These are phyloP conservation scores for Daldinia loculata DNA, from an alignment of 495 filamentous ascomycete species.

Conservation along the genomic window DNA sequence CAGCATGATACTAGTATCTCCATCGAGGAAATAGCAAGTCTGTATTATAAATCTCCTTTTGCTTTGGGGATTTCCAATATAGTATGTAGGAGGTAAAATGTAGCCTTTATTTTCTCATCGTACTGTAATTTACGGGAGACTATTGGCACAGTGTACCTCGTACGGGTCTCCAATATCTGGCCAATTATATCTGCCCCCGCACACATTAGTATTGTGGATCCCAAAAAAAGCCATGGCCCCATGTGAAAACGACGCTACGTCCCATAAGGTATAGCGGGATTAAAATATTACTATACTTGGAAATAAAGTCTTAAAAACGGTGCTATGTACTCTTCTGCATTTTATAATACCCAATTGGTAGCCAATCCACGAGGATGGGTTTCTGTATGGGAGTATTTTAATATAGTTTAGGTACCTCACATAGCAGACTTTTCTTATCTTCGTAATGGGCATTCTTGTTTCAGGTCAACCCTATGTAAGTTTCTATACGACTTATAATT, in stretches of 20 bases:
- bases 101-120: background rate
- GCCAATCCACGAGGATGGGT: constrained; percentile 39
- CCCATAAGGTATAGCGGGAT: constrained; percentile 2
- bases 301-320: constrained; percentile 20
- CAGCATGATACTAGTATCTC: too few relatives aligned
- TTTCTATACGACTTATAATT: background rate
- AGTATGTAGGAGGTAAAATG: background rate
- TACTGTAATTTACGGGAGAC: background rate
- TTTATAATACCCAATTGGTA: constrained; percentile 35
- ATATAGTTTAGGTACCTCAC: too few relatives aligned
- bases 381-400: background rate
- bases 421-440: background rate
- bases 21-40: too few relatives aligned
- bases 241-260: background rate
- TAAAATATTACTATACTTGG: constrained; percentile 23
- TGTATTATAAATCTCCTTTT: too few relatives aligned
- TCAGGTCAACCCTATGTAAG: background rate
- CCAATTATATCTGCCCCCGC: constrained; percentile 29
- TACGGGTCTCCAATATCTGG: constrained; percentile 17
- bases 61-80: too few relatives aligned
- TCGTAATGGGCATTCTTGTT: background rate
- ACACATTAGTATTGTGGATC: background rate
- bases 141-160: background rate
- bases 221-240: background rate
- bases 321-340: background rate